Evolutionary conservation across 164 flowering plant genomes (phyloP).

Genomic region (Nymphaea colorata): DNA sequence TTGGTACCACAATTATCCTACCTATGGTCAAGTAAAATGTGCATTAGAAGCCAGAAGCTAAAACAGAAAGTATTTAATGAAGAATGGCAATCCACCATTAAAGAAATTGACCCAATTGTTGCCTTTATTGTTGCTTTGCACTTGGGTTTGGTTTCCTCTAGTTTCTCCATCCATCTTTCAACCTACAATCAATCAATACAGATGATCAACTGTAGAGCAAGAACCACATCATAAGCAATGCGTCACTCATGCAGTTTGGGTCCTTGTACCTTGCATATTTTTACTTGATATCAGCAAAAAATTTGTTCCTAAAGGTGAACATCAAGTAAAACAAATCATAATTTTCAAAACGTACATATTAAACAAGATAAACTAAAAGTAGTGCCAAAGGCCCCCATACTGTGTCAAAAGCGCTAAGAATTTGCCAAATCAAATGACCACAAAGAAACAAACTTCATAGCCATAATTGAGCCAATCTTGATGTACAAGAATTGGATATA

Average conservation of each 20-base stretch:
- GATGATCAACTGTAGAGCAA: not conserved
- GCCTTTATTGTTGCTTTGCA: slow-evolving; percentile 51
- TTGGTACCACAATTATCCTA: slow-evolving; percentile 84
- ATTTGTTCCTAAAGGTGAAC: too few species aligned
- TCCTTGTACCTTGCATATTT: slow-evolving; percentile 60
- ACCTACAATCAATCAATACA: slow-evolving; percentile 31
- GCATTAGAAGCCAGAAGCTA: not conserved
- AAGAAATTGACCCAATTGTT: slow-evolving; percentile 26
- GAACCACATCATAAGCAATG: not conserved
- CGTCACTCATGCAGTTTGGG: slow-evolving; percentile 87
- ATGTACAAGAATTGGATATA: slow-evolving; percentile 24
- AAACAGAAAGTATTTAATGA: not conserved
- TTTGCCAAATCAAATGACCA: slow-evolving; percentile 90
- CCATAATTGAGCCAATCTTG: slow-evolving; percentile 65
- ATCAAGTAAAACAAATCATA: too few species aligned
- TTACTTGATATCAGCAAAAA: too few species aligned
- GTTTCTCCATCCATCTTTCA: slow-evolving; percentile 95
- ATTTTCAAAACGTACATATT: not conserved
- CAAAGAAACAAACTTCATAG: slow-evolving; percentile 57
- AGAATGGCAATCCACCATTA: slow-evolving; percentile 39
- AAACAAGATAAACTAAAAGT: slow-evolving; percentile 43
- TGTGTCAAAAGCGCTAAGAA: slow-evolving; percentile 81
- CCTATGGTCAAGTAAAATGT: slow-evolving; percentile 20
- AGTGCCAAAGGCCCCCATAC: slow-evolving; percentile 82
- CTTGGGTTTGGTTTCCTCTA: slow-evolving; percentile 76